phyloP scores from a whole-genome alignment of 2,329 filamentous ascomycete genomes.

The Capronia americana region DNA sequence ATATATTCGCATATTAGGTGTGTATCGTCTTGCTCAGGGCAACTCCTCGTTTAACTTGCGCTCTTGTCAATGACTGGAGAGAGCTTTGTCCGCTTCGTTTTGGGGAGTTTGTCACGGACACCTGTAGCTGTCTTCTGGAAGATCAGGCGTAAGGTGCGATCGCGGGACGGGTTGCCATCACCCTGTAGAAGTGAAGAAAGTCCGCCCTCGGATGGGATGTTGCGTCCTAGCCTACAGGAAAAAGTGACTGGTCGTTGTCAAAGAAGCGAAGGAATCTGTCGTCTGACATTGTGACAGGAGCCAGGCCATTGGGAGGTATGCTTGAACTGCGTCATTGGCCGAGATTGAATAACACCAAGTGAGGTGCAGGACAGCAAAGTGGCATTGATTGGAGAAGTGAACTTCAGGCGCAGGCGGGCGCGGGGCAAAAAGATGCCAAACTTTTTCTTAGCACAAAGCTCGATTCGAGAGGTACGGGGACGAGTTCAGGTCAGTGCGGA shows the following conservation, averaged over 20 bases:
- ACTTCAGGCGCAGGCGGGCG: neutral
- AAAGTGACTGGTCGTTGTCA: neutral
- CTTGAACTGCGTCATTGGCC: constrained; percentile 1
- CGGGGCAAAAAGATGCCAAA: constrained; percentile 5
- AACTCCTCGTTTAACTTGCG: neutral
- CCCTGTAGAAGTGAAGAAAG: neutral
- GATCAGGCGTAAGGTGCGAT: neutral
- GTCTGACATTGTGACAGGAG: neutral
- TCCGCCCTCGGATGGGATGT: neutral
- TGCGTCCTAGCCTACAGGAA: neutral
- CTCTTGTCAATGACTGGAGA: neutral
- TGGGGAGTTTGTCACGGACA: neutral
- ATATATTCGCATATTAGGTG: too few species aligned
- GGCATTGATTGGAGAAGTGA: neutral
- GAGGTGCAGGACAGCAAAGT: neutral
- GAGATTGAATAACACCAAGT: neutral
- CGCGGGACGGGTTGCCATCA: neutral
- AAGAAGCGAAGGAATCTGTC: neutral
- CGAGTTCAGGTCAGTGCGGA: neutral
- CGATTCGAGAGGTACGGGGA: neutral
- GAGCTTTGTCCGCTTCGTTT: neutral
- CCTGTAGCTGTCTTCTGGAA: neutral
- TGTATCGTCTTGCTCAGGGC: neutral
- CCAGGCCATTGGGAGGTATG: neutral
- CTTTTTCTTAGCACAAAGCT: neutral